These are phyloP conservation scores for Rubroshorea leprosula DNA, from an alignment of 345 rosid genomes.

Conservation along the genomic window DNA sequence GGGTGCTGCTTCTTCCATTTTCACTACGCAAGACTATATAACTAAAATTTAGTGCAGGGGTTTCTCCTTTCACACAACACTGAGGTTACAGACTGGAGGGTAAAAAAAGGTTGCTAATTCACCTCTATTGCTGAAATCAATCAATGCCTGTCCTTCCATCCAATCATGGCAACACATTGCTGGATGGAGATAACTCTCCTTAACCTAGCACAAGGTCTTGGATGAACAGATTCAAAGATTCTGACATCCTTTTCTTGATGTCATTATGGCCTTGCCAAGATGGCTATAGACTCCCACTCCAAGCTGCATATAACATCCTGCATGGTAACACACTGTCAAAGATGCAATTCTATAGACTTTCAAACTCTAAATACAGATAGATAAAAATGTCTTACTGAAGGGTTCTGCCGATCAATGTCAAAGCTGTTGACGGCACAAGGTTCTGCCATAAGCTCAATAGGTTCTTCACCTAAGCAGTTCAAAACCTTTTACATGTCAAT, in stretches of 20 bases:
- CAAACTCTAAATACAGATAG: background rate
- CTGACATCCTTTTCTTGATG: background rate
- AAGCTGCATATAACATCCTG: conserved; percentile 87
- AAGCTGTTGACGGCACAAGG: conserved; percentile 93
- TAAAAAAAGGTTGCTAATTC: no score
- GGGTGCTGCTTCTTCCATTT: no score
- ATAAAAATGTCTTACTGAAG: conserved; percentile 39
- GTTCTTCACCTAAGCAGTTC: conserved; percentile 56
- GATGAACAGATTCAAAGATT: no score
- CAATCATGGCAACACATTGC: no score
- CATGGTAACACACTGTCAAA: conserved; percentile 13
- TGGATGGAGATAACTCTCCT: no score
- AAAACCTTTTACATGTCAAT: background rate
- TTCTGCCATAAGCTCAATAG: conserved; percentile 68
- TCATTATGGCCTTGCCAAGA: conserved; percentile 50
- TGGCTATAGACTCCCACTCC: conserved; percentile 85
- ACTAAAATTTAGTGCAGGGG: no score
- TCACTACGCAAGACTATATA: no score
- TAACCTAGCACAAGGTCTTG: no score
- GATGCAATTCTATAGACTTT: conserved; percentile 7
- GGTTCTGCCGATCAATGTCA: conserved; percentile 74
- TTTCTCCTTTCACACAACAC: no score
- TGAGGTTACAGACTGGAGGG: no score
- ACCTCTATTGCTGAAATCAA: no score
- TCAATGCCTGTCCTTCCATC: no score